Conservation (phyloP, 441 rosid genomes). For the Iberis amara region DNA sequence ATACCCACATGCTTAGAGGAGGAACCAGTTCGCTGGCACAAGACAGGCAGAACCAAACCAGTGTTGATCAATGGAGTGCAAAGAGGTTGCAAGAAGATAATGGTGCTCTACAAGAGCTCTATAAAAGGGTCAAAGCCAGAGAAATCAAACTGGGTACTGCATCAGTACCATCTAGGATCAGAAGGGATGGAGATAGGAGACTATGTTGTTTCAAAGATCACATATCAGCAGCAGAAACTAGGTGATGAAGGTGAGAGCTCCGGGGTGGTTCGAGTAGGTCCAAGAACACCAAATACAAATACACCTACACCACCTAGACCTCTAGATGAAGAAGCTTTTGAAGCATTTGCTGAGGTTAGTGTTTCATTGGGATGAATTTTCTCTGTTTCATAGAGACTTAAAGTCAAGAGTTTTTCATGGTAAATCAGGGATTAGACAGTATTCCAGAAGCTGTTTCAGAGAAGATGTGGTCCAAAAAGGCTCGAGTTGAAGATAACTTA, state of each 20-base stretch:
- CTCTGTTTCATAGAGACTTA: conserved; percentile 7
- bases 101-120: conserved; percentile 80
- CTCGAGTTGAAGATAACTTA: conserved; percentile 56
- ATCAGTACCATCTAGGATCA: conserved; percentile 84
- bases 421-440: conserved; percentile 36
- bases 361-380: background rate
- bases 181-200: conserved; percentile 73
- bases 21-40: conserved; percentile 92
- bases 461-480: conserved; percentile 54
- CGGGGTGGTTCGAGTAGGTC: conserved; percentile 37
- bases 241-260: conserved; percentile 37
- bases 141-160: conserved; percentile 82
- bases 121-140: conserved; percentile 63
- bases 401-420: background rate
- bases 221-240: conserved; percentile 59
- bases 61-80: conserved; percentile 54
- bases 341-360: conserved; percentile 27
- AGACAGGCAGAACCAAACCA: conserved; percentile 81
- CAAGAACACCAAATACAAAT: conserved; percentile 57
- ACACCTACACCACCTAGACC: conserved; percentile 57
- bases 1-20: conserved; percentile 36
- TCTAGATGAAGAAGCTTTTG: conserved; percentile 40
- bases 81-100: conserved; percentile 78
- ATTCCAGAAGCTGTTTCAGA: conserved; percentile 30
- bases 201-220: conserved; percentile 70